Conservation (phyloP, 192 early-diverging fungal species). For the Diversispora eburnea region DNA sequence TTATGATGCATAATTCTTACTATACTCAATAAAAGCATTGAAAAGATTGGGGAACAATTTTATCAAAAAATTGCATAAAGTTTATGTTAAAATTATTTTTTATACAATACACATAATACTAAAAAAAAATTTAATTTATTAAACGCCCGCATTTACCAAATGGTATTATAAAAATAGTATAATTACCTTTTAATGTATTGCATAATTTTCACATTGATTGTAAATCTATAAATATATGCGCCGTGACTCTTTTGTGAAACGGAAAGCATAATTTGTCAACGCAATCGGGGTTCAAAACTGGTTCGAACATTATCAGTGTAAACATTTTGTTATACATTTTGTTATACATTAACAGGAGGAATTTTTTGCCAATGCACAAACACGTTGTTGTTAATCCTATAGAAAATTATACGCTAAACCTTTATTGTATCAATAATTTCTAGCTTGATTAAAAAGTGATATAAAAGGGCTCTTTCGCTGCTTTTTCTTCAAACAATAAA, state of each 20-base stretch:
- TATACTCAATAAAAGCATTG: too few species aligned
- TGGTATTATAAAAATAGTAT: background rate
- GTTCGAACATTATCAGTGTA: background rate
- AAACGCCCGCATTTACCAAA: too few species aligned
- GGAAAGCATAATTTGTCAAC: too few species aligned
- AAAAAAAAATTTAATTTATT: too few species aligned
- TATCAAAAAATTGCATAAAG: too few species aligned
- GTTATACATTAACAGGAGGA: background rate
- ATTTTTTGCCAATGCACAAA: slow-evolving; percentile 8
- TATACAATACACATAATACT: too few species aligned
- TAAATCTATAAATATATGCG: background rate
- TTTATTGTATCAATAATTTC: background rate
- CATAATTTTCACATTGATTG: background rate
- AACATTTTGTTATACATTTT: background rate
- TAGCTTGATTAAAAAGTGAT: background rate
- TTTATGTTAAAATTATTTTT: too few species aligned
- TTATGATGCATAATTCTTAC: too few species aligned
- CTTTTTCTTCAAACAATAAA: background rate
- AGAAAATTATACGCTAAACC: slow-evolving; percentile 1
- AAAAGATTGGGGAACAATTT: too few species aligned
- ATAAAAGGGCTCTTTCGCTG: background rate
- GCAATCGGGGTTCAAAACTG: background rate
- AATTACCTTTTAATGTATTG: background rate
- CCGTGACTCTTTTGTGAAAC: background rate
- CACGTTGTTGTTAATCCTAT: background rate